Evolutionary conservation across 805 yeast genomes (phyloP).

Genomic region (Candida endomychidarum): DNA sequence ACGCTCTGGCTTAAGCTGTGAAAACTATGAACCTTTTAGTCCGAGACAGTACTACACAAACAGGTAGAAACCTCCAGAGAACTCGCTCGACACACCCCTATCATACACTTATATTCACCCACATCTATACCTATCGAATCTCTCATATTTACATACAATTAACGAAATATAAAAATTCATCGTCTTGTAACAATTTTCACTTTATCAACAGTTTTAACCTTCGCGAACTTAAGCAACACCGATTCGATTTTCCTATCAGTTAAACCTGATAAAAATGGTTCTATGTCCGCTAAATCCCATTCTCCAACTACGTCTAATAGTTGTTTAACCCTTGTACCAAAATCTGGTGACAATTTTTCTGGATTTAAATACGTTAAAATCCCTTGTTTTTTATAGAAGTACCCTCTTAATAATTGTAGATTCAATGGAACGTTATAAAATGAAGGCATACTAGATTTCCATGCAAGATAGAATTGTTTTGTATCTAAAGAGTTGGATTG

Average conservation of each 20-base stretch:
- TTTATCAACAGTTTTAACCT: constrained; percentile 35
- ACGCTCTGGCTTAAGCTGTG: too few species aligned
- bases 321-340: constrained; percentile 24
- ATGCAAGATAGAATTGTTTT: constrained; percentile 60
- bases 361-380: constrained; percentile 55
- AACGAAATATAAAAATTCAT: constrained; percentile 16
- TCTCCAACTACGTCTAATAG: constrained; percentile 29
- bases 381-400: constrained; percentile 17
- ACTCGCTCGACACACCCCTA: too few species aligned
- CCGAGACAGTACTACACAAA: too few species aligned
- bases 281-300: constrained; percentile 43
- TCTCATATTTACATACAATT: constrained; percentile 12
- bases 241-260: constrained; percentile 37
- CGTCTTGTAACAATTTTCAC: constrained; percentile 28
- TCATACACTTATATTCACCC: background rate
- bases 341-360: constrained; percentile 42
- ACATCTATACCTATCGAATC: background rate
- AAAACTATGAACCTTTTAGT: too few species aligned
- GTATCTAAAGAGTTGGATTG: constrained; percentile 11
- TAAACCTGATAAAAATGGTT: constrained; percentile 32
- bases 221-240: constrained; percentile 37
- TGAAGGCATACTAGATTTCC: constrained; percentile 65
- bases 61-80: too few species aligned
- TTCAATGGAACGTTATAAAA: constrained; percentile 62
- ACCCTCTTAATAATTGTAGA: constrained; percentile 53